Evolutionary conservation across 257 asterid genomes (phyloP), one percentile per base, ranked within the genome.

Genomic region (Solanum stenotomum): DNA sequence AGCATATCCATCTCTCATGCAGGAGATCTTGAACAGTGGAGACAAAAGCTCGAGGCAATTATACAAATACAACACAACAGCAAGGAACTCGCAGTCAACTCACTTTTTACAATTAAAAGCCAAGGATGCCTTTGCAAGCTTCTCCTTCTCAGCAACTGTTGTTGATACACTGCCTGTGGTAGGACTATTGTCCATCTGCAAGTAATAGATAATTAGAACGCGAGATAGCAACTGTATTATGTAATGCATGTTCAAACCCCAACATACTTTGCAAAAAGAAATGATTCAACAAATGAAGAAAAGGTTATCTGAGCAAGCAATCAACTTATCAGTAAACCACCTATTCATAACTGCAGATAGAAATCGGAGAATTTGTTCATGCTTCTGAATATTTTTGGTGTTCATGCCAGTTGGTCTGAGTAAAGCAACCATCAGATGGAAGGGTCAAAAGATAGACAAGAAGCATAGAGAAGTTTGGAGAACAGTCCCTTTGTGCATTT

Each of bases 131-230:
- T 93, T 96, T 31, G 99, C 99, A 83, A 96, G 98, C 92, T 86
- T 91, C 84, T 90, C 94, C 88, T 95, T 97, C 93, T 95, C 99
- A 91, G 90, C 94, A 42, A 89, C 94, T 5, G 99, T 93, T 85
- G 98, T 93, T 46, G 98, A 89, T 89, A 97, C 99, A 40, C 98
- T 96, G 89, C 99, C 99, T 16, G 98, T 97, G 77, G 99, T 97
- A 40, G 99, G 99, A 90, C 98, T 94, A 87, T 85, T 92, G 91
- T 96, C 99, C 98, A 94, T 95, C 99, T 96, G 95, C 90, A 91
- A 84, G 27, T 61, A 65, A 84, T 49, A 83, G 25, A 86, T 85
- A 61, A 59, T 71, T 76, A 89, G 84, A 70, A 84, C 33, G 20
- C 4, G 31, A 78, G 12, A 46, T 37, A 10, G 61, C 56, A 65